A percentile compares a stretch with the other conserved stretches of the same genome.
These are phyloP conservation scores for Exophiala bonariae DNA, from an alignment of 2,329 filamentous ascomycete genomes.

Conservation along the genomic window DNA sequence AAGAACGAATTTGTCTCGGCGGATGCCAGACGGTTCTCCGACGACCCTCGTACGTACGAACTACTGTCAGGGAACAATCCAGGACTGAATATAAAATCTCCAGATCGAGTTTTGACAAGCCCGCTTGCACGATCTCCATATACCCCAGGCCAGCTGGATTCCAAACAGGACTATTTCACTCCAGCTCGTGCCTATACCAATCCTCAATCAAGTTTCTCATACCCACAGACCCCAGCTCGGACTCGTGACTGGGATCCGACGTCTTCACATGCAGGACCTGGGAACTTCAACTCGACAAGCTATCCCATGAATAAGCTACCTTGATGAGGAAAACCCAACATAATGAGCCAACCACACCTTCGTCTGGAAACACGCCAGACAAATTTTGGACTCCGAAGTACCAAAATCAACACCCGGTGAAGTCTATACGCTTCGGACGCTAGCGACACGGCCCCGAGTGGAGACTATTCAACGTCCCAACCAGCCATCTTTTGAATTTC, in stretches of 20 bases:
- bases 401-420: too few species aligned
- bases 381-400: too few species aligned
- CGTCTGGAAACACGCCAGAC: too few species aligned
- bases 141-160: constrained; percentile 22
- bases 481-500: too few species aligned
- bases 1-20: constrained; percentile 83
- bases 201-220: constrained; percentile 50
- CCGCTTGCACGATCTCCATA: constrained; percentile 24
- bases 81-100: constrained; percentile 31
- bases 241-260: constrained; percentile 24
- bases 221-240: constrained; percentile 43
- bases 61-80: constrained; percentile 57
- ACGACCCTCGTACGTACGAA: constrained; percentile 71
- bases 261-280: constrained; percentile 15
- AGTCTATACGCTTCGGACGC: too few species aligned
- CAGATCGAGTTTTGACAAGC: constrained; percentile 28
- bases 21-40: constrained; percentile 67
- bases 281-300: not conserved
- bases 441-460: too few species aligned
- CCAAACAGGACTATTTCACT: constrained; percentile 39
- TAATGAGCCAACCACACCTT: too few species aligned
- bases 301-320: not conserved
- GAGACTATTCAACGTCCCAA: too few species aligned
- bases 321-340: not conserved
- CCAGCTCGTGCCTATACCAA: constrained; percentile 48